Percentiles rank a stretch among this genome's conserved stretches.
Conservation (phyloP, 2,329 filamentous ascomycete species). For the Sporothrix inflata region DNA sequence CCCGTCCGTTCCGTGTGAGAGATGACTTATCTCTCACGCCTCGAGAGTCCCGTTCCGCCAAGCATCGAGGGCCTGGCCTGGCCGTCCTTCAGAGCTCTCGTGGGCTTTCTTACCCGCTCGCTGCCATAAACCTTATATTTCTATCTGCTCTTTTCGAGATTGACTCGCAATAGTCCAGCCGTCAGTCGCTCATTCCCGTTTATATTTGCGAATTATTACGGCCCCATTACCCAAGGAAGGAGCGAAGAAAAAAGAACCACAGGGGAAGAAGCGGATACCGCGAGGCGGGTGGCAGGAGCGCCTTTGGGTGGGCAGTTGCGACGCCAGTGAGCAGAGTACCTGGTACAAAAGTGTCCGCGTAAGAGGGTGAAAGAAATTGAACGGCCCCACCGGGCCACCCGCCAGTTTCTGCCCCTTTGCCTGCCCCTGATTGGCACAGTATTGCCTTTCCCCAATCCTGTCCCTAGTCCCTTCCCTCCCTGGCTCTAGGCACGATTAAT, state of each 20-base stretch:
- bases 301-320: not conserved
- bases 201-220: not conserved
- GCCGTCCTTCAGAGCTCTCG: not conserved
- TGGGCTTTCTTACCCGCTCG: not conserved
- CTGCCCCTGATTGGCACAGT: constrained; percentile 25
- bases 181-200: constrained; percentile 10
- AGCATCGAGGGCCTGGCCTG: not conserved
- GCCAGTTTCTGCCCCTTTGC: constrained; percentile 22
- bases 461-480: constrained; percentile 14
- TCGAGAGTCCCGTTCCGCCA: not conserved
- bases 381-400: constrained; percentile 20
- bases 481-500: not conserved
- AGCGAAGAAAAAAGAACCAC: not conserved
- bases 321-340: constrained; percentile 1
- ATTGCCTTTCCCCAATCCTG: constrained; percentile 10
- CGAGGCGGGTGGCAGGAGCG: not conserved
- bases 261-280: too few species aligned
- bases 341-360: constrained; percentile 25
- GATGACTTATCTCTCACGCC: constrained; percentile 12
- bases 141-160: not conserved
- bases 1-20: constrained; percentile 17
- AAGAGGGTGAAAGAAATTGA: constrained; percentile 23
- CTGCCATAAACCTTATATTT: not conserved
- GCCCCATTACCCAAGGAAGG: constrained; percentile 3
- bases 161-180: not conserved